A percentile compares a stretch with the other conserved stretches of the same genome.
These are phyloP conservation scores for Trematosphaeria pertusa DNA, from an alignment of 2,329 filamentous ascomycete species.

Conservation along the genomic window DNA sequence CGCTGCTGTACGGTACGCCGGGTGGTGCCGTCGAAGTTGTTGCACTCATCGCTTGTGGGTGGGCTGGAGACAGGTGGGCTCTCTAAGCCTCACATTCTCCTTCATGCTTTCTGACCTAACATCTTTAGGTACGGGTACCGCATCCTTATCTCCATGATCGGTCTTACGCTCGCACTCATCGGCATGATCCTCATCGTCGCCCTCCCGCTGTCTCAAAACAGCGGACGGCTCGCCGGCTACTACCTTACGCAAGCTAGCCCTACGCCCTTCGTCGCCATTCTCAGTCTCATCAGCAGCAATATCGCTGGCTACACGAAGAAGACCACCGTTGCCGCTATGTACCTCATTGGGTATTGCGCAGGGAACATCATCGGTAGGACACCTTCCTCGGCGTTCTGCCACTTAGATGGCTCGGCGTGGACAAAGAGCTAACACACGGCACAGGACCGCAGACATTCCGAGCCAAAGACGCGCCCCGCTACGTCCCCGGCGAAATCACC, in stretches of 20 bases:
- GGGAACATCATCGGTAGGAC: slow-evolving; percentile 47
- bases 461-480: slow-evolving; percentile 52
- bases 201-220: slow-evolving; percentile 63
- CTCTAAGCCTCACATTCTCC: neutral
- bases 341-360: slow-evolving; percentile 49
- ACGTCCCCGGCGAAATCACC: slow-evolving; percentile 68
- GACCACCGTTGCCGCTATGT: slow-evolving; percentile 64
- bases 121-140: slow-evolving; percentile 57
- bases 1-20: slow-evolving; percentile 69
- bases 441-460: slow-evolving; percentile 53
- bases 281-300: slow-evolving; percentile 70
- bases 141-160: slow-evolving; percentile 62
- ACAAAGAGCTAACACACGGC: slow-evolving; percentile 25
- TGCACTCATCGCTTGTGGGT: slow-evolving; percentile 62
- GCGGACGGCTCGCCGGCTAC: slow-evolving; percentile 68
- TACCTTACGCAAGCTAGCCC: slow-evolving; percentile 69
- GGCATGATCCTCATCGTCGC: slow-evolving; percentile 71
- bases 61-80: slow-evolving; percentile 58
- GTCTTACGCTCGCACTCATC: slow-evolving; percentile 61
- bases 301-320: slow-evolving; percentile 67
- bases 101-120: too few species aligned
- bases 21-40: slow-evolving; percentile 71
- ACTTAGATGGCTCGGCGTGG: too few species aligned
- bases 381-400: slow-evolving; percentile 22
- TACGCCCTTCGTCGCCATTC: slow-evolving; percentile 68